Conservation (phyloP, 2,329 filamentous ascomycete genomes). For the Neofusicoccum laricinum region DNA sequence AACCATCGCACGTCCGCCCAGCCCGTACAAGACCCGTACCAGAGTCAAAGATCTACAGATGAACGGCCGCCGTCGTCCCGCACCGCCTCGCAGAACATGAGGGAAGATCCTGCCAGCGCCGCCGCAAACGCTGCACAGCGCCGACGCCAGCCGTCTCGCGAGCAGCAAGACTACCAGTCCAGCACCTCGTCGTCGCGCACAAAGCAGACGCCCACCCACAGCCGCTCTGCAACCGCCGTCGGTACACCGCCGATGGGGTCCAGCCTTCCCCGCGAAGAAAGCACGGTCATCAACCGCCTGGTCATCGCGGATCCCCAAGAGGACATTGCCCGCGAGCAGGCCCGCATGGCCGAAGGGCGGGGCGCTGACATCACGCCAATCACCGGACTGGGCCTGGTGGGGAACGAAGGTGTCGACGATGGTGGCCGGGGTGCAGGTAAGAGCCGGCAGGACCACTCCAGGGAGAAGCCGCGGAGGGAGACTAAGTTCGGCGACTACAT, state of each 20-base stretch:
- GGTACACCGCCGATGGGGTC: constrained; percentile 52
- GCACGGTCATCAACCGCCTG: constrained; percentile 74
- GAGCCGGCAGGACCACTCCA: constrained; percentile 59
- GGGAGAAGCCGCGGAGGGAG: constrained; percentile 60
- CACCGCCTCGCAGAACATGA: constrained; percentile 20
- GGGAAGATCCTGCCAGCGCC: constrained; percentile 23
- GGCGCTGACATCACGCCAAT: constrained; percentile 44
- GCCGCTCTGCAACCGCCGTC: constrained; percentile 48
- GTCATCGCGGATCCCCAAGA: constrained; percentile 73
- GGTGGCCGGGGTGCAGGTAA: constrained; percentile 41
- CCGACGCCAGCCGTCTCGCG: constrained; percentile 45
- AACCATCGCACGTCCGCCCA: constrained; percentile 52
- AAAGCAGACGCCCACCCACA: constrained; percentile 31
- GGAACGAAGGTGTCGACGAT: constrained; percentile 51
- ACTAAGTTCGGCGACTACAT: constrained; percentile 95
- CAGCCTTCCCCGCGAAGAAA: constrained; percentile 68
- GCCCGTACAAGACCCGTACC: constrained; percentile 22
- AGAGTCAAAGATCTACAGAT: constrained; percentile 18
- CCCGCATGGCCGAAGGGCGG: constrained; percentile 63
- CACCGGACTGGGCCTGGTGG: constrained; percentile 48
- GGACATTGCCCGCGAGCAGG: constrained; percentile 68
- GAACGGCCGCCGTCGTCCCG: constrained; percentile 30
- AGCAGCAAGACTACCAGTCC: constrained; percentile 28
- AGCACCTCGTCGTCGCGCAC: constrained; percentile 34
- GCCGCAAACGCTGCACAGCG: constrained; percentile 36